phyloP scores from a whole-genome alignment of 2,329 filamentous ascomycete species.

The Ramularia endophylla region DNA sequence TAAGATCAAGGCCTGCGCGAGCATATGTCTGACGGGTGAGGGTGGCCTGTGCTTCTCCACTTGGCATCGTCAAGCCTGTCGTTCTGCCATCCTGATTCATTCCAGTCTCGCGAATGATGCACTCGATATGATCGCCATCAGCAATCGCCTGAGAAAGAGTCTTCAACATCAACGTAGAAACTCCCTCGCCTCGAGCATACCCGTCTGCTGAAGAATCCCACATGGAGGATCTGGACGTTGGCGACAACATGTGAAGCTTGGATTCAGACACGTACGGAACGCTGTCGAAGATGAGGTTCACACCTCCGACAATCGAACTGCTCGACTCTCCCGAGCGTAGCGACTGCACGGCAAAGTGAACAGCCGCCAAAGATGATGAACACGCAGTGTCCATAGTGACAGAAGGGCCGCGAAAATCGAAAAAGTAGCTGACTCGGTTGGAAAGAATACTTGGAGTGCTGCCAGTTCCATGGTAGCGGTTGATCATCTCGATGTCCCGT shows the following conservation, averaged over 20 bases:
- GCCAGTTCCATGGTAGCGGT: constrained; percentile 21
- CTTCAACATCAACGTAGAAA: constrained; percentile 49
- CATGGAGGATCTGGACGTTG: constrained; percentile 25
- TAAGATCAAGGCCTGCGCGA: constrained; percentile 20
- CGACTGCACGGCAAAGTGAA: constrained; percentile 30
- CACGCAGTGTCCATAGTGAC: constrained; percentile 41
- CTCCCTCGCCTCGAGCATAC: constrained; percentile 50
- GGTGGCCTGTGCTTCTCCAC: constrained; percentile 30
- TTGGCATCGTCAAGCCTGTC: constrained; percentile 37
- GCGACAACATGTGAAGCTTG: constrained; percentile 19
- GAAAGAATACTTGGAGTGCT: constrained; percentile 16
- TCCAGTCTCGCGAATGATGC: constrained; percentile 32
- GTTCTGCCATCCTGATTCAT: constrained; percentile 34
- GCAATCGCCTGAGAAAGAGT: constrained; percentile 42
- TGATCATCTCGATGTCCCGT: constrained; percentile 16
- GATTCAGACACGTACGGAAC: constrained; percentile 11
- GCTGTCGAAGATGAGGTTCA: constrained; percentile 25
- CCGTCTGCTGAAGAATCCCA: constrained; percentile 41
- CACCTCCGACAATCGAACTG: constrained; percentile 16
- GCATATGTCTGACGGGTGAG: constrained; percentile 35
- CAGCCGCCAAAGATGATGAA: constrained; percentile 36
- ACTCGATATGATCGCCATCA: constrained; percentile 42
- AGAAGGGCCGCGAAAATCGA: constrained; percentile 20
- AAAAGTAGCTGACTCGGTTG: constrained; percentile 23
- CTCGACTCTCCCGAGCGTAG: constrained; percentile 26